phyloP scores from a whole-genome alignment of 2,329 filamentous ascomycete species.

The Tetracladium maxilliforme region DNA sequence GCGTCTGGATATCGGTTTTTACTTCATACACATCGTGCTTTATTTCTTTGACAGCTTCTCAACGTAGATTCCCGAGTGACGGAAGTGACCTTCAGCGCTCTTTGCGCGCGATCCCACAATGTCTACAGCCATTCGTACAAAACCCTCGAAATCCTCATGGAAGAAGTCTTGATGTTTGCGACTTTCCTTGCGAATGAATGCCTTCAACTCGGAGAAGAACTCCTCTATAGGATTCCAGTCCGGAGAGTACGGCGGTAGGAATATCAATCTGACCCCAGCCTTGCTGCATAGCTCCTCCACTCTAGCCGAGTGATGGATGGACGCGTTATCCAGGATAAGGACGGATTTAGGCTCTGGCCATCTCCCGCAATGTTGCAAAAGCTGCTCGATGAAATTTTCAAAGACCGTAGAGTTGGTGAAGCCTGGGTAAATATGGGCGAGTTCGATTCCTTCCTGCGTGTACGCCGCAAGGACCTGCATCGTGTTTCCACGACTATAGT shows the following conservation, averaged over 20 bases:
- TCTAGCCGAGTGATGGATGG: slow-evolving; percentile 12
- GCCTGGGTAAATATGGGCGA: slow-evolving; percentile 9
- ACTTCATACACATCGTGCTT: no score
- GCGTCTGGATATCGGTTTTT: no score
- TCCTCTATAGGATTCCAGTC: slow-evolving; percentile 13
- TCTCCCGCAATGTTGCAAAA: slow-evolving; percentile 14
- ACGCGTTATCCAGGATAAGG: slow-evolving; percentile 19
- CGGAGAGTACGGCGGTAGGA: slow-evolving; percentile 10
- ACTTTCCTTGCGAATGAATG: slow-evolving; percentile 12
- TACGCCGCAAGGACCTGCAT: slow-evolving; percentile 12
- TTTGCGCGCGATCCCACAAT: slow-evolving; percentile 7
- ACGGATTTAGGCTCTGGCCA: slow-evolving; percentile 18
- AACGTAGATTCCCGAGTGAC: slow-evolving; percentile 8
- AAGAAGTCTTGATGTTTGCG: slow-evolving; percentile 7
- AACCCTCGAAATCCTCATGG: slow-evolving; percentile 9
- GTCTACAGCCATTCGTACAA: slow-evolving; percentile 11
- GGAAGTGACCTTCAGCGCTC: slow-evolving; percentile 10
- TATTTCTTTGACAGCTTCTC: slow-evolving; percentile 1
- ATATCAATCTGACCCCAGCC: slow-evolving; percentile 9
- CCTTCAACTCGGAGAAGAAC: slow-evolving; percentile 11
- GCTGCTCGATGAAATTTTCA: slow-evolving; percentile 15
- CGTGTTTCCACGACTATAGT: slow-evolving; percentile 8
- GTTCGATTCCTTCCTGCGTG: slow-evolving; percentile 8
- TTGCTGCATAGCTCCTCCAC: slow-evolving; percentile 13
- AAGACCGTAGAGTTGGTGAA: slow-evolving; percentile 13